Percentiles rank a stretch among this genome's conserved stretches.
These are phyloP conservation scores for Xylaria longipes DNA, from an alignment of 495 filamentous ascomycete species.

Conservation along the genomic window DNA sequence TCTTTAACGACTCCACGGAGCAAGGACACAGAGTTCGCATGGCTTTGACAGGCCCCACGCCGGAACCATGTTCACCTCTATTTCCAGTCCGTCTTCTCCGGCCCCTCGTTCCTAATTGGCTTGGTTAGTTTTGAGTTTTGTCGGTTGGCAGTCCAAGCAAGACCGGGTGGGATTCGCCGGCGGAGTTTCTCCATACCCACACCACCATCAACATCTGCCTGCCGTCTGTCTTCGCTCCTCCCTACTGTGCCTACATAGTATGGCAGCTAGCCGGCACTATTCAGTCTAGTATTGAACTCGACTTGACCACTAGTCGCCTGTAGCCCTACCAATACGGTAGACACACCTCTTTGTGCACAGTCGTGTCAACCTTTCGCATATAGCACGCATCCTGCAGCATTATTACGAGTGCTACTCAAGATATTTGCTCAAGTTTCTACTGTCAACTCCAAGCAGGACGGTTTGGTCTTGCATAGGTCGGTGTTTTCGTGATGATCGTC, in stretches of 20 bases:
- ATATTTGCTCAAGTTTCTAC: neutral
- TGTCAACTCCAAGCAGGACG: neutral
- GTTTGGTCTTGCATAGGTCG: neutral
- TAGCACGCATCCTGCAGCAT: neutral
- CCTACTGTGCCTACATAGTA: too few relatives aligned
- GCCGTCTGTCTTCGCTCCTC: neutral
- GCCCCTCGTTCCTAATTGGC: neutral
- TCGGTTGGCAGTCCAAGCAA: constrained; percentile 4
- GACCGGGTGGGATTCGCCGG: neutral
- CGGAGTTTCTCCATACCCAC: constrained; percentile 20
- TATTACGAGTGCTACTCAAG: neutral
- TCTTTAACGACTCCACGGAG: constrained; percentile 14
- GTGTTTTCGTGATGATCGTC: neutral
- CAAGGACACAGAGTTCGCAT: constrained; percentile 22
- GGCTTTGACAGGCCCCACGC: constrained; percentile 4
- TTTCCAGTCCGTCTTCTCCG: neutral
- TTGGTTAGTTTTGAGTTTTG: neutral
- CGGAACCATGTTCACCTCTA: neutral
- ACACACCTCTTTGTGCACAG: neutral
- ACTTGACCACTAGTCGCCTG: neutral
- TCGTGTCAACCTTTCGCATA: neutral
- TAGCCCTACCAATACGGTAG: neutral
- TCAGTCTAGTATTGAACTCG: neutral
- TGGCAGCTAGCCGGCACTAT: neutral
- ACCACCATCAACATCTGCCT: constrained; percentile 1